Evolutionary conservation across 768 basidiomycete species (phyloP).

Genomic region (Trametes elegans): DNA sequence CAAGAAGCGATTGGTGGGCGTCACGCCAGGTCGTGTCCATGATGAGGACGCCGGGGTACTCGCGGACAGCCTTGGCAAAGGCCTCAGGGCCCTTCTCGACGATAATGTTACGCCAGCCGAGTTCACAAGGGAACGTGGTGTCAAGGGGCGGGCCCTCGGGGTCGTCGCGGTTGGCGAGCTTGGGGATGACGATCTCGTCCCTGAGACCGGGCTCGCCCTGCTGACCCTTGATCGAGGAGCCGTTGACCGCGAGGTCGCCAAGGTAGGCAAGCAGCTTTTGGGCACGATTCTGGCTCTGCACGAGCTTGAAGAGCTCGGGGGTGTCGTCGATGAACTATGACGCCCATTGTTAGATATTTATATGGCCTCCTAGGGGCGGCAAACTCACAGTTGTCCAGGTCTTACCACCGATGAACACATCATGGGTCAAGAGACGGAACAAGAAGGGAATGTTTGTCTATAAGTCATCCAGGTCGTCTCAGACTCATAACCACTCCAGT

Average conservation of each 20-base stretch:
- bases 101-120: slow-evolving; percentile 98
- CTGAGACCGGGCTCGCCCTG: slow-evolving; percentile 93
- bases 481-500: background rate
- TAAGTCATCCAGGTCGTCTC: background rate
- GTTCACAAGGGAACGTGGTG: slow-evolving; percentile 74
- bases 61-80: slow-evolving; percentile 96
- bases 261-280: slow-evolving; percentile 97
- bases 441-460: slow-evolving; percentile 99
- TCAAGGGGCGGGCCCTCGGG: slow-evolving; percentile 75
- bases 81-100: slow-evolving; percentile 97
- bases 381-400: slow-evolving; percentile 90
- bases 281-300: slow-evolving; percentile 96
- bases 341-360: background rate
- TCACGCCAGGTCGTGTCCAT: slow-evolving; percentile 99
- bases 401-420: slow-evolving; percentile 92
- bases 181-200: slow-evolving; percentile 81
- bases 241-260: slow-evolving; percentile 97
- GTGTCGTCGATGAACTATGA: slow-evolving; percentile 97
- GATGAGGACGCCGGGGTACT: slow-evolving; percentile 92
- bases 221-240: slow-evolving; percentile 97
- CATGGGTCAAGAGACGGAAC: slow-evolving; percentile 95
- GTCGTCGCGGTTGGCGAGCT: slow-evolving; percentile 74
- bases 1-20: slow-evolving; percentile 96
- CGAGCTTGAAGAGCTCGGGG: slow-evolving; percentile 98
- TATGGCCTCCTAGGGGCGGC: background rate